Base-by-base conservation (phyloP, 805 yeast genomes). In the Candida glaebosa region DNA sequence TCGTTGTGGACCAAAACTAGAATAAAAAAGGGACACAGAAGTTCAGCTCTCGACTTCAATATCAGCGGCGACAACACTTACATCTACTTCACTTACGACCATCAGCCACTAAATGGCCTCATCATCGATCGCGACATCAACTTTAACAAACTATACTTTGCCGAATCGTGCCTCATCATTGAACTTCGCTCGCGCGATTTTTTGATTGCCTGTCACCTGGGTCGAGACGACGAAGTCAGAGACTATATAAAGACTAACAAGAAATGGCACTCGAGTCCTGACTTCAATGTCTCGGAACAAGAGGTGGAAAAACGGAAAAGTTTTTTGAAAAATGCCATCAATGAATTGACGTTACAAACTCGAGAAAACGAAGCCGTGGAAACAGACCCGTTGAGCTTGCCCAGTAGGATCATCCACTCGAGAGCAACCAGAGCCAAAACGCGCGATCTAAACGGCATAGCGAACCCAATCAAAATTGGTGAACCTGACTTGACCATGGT, bases 121-220 rank as follows among this genome's bases (percentile, higher is more conserved):
- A 42, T 43, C 4, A 38, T 54, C 8, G 32, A 48, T 18, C 37
- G 43, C 20, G 37, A 34, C 12, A 34, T 20, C 17, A 51, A 52
- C 18, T 34, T 51, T 4, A 38, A 44, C 15, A 17, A 32, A 18
- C 31, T 52, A 3, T 34, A 41, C 15, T 49, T 52, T 38, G 48
- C 39, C 16, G 37, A 39, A 10, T 45, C 44, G 6, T 32, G 31
- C 12, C 14, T 28, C 14, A 28, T 28, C 5, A 28, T 28, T 10
- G n/a, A 9, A 10, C 16, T 28, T 12, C n/a, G 16, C 5, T 28
- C 31, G 6, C 16, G 31, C 31, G 31, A 28, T 10, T 28, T 6
- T 28, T 28, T 28, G 31, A 28, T 28, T 28, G 31, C 31, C n/a
- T 28, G 16, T 28, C 31, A 28, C 16, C 31, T 10, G 16, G 40